Conservation (phyloP, 1,284 basidiomycete genomes). For the Rhizoctonia solani region DNA sequence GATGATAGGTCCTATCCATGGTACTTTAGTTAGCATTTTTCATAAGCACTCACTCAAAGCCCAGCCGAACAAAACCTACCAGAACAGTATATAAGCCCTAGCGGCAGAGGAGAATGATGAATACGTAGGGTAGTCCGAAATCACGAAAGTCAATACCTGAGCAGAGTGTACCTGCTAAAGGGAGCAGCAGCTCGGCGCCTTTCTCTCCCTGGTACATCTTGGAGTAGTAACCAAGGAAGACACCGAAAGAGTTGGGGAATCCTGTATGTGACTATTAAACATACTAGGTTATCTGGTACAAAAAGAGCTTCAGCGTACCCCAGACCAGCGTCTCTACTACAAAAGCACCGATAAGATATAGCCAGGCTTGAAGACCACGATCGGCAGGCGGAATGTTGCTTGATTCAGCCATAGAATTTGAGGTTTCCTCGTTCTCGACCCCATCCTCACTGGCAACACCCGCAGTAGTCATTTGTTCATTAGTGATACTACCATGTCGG, state of each 20-base stretch:
- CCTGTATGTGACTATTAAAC: conserved; percentile 38
- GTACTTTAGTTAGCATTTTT: too few species aligned
- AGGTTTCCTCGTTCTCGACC: not conserved
- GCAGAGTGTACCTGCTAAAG: conserved; percentile 46
- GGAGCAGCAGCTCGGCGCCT: conserved; percentile 44
- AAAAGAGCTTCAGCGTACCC: conserved; percentile 34
- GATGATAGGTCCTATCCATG: conserved; percentile 37
- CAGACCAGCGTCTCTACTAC: conserved; percentile 50
- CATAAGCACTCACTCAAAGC: not conserved
- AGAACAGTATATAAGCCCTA: conserved; percentile 46
- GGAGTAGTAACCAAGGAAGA: conserved; percentile 47
- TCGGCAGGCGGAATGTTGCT: conserved; percentile 10
- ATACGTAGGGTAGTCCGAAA: not conserved
- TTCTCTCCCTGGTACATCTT: conserved; percentile 41
- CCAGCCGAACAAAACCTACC: conserved; percentile 40
- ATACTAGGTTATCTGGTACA: not conserved
- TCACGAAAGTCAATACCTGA: conserved; percentile 40
- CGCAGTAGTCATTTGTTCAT: too few species aligned
- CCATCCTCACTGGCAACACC: not conserved
- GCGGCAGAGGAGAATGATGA: not conserved
- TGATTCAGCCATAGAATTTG: not conserved
- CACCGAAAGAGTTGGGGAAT: conserved; percentile 47
- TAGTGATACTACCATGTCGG: too few species aligned
- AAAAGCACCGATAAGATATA: conserved; percentile 47
- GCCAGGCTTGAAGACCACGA: conserved; percentile 22